Evolutionary conservation across 1,284 basidiomycete species (phyloP), one percentile per base, ranked within the genome.

Genomic region (Bjerkandera adusta): DNA sequence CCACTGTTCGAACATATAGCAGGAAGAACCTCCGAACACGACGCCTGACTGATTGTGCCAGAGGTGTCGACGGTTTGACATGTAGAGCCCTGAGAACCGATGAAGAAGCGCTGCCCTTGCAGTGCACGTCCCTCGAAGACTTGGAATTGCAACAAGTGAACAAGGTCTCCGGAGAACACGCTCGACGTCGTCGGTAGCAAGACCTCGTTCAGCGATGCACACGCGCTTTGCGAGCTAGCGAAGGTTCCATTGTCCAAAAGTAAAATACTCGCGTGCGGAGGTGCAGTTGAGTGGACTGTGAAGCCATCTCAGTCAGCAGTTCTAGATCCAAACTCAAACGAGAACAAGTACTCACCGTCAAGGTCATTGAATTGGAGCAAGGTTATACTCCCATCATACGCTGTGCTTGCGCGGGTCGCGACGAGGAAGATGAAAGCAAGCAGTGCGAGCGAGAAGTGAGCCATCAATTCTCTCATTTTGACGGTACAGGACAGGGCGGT

Each of bases 341-440:
- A 15, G 25, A 24, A 41, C 39, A 29, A 25, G n/a, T 11, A 40
- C 58, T 32, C 45, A 60, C 62, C 29, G 34, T 64, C 50, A 2
- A 64, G 49, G 43, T 63, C 61, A 44, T 65, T 63, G 51, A 59
- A 55, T 36, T 60, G 61, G 2, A 63, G 39, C n/a, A 64, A 36
- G 6, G 54, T 60, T 29, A 60, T 22, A n/a, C 20, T 25, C 21
- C 41, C 41, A 25, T 22, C 41, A 21, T 43, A 43, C n/a, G n/a
- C n/a, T n/a, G n/a, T n/a, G n/a, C n/a, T n/a, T n/a, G n/a, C n/a
- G 20, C 38, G 37, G 35, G 45, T 30, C 16, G 26, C 20, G 20
- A 24, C 29, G 12, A 34, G 21, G 13, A 34, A 6, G 16, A 22
- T 20, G 24, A 21, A 37, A 36, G 43, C 24, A 16, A 43, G 30